Conservation (phyloP, 2,329 filamentous ascomycete genomes). For the Raffaelea ambrosiae region DNA sequence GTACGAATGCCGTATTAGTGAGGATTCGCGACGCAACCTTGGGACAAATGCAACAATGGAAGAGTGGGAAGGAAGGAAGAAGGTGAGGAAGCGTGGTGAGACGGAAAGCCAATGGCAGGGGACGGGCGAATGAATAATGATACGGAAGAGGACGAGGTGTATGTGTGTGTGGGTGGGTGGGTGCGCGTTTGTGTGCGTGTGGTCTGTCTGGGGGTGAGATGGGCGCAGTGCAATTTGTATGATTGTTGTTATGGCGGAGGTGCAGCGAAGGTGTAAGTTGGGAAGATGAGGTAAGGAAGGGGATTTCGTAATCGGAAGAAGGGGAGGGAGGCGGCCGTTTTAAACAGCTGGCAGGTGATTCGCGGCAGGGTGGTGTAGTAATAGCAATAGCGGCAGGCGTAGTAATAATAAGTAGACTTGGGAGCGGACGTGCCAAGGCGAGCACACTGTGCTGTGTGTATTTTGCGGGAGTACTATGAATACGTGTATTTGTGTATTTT, state of each 20-base stretch:
- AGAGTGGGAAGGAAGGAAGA: neutral
- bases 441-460: neutral
- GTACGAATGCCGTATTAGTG: neutral
- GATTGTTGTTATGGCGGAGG: neutral
- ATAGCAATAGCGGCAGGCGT: neutral
- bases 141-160: neutral
- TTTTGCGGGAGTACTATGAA: neutral
- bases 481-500: too few species aligned
- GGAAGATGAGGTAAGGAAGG: conserved; percentile 14
- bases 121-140: neutral
- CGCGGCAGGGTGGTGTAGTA: neutral
- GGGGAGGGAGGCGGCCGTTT: conserved; percentile 8
- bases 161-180: neutral
- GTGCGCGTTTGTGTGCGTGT: too few species aligned
- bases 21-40: neutral
- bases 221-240: neutral
- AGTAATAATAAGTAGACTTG: neutral
- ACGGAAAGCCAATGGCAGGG: neutral
- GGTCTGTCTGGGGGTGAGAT: too few species aligned
- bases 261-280: conserved; percentile 8
- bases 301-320: conserved; percentile 15
- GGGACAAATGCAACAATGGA: neutral
- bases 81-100: neutral
- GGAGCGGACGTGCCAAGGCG: neutral
- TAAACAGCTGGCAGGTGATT: conserved; percentile 9